Evolutionary conservation across 306 rosid genomes (phyloP).

Genomic region (Prunus fruticosa): DNA sequence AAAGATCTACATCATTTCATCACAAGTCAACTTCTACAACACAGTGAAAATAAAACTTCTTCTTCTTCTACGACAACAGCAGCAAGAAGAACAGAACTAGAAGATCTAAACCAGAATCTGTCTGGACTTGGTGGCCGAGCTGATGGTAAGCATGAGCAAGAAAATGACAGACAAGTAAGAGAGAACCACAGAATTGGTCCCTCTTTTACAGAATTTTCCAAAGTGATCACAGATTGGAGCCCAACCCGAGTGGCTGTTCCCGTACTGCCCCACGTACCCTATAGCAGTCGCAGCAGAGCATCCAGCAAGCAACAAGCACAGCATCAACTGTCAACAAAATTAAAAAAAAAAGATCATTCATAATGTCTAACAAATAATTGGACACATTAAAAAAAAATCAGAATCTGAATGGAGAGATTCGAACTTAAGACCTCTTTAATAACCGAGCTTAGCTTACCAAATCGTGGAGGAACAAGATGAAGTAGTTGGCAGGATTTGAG

Average conservation of each 20-base stretch:
- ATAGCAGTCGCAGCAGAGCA: constrained; percentile 49
- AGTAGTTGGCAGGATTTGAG: constrained; percentile 29
- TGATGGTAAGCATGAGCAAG: constrained; percentile 36
- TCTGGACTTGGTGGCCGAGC: constrained; percentile 39
- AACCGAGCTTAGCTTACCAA: constrained; percentile 30
- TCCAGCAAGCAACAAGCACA: constrained; percentile 34
- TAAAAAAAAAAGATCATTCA: background rate
- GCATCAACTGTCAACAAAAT: constrained; percentile 28
- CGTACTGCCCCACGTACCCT: constrained; percentile 50
- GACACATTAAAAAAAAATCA: too few relatives aligned
- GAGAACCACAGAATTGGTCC: constrained; percentile 29
- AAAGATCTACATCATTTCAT: background rate
- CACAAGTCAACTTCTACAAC: background rate
- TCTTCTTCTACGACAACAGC: background rate
- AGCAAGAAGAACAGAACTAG: background rate
- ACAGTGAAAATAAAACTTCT: background rate
- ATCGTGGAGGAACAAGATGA: constrained; percentile 46
- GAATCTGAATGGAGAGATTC: background rate
- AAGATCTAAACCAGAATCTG: constrained; percentile 14
- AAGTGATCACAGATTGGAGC: constrained; percentile 45
- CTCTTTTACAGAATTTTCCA: constrained; percentile 32
- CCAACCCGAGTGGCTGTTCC: constrained; percentile 53
- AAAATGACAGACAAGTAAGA: constrained; percentile 41
- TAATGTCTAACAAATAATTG: background rate
- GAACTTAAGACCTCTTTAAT: background rate